A percentile compares a stretch with the other conserved stretches of the same genome.
Evolutionary conservation across 129 eudicot species (phyloP).

Genomic region (Silybum marianum): DNA sequence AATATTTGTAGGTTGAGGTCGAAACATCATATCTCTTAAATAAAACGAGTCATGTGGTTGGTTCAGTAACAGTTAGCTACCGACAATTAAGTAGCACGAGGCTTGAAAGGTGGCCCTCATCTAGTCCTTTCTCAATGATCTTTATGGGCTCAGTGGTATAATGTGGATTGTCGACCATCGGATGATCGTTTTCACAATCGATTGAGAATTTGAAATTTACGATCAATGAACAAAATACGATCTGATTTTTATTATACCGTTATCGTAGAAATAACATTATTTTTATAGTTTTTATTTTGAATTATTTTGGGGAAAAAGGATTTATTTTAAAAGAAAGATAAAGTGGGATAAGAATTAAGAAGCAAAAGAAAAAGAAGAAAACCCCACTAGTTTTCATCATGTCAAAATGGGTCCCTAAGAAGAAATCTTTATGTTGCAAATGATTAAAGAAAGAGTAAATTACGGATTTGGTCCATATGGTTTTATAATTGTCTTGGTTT

Average conservation of each 20-base stretch:
- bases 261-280: too few species aligned
- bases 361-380: slow-evolving; percentile 15
- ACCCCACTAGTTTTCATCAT: slow-evolving; percentile 17
- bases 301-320: neutral
- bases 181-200: neutral
- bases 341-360: slow-evolving; percentile 14
- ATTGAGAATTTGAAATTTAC: neutral
- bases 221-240: neutral
- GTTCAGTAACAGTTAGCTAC: neutral
- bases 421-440: slow-evolving; percentile 19
- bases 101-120: neutral
- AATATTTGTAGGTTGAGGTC: neutral
- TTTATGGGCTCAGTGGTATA: neutral
- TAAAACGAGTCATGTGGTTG: neutral
- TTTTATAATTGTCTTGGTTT: neutral
- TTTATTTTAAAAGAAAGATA: slow-evolving; percentile 10
- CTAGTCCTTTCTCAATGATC: neutral
- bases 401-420: slow-evolving; percentile 26
- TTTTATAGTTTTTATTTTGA: neutral
- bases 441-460: neutral
- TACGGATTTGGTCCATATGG: neutral
- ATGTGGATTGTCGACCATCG: neutral
- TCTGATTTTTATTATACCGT: too few species aligned
- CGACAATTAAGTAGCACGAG: neutral
- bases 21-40: neutral